Evolutionary conservation across 2,329 filamentous ascomycete genomes (phyloP), one percentile per base, ranked within the genome.

Genomic region (Epichloe bromicola): DNA sequence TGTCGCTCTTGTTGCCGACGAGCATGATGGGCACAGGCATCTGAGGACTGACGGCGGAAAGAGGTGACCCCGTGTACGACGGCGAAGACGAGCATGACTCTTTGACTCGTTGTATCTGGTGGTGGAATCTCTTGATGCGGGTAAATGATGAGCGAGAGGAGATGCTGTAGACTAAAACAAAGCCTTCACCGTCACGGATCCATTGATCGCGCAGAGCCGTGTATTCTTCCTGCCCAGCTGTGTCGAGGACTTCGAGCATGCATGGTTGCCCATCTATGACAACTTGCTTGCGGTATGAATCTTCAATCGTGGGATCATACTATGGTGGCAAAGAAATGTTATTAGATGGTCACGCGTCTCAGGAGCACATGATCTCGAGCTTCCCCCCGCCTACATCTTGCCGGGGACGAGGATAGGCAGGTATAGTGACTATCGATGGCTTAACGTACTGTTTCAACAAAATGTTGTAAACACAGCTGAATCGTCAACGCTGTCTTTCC

Each of bases 91-190:
- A 78, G 59, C 82, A 82, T 1, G 89, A 95, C 66, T 97, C 93
- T 71, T 97, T 97, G 62, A 97, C 93, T 63, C 94, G 78, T 69
- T 95, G 90, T 61, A 97, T 97, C 70, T 97, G 93, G 66, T 91
- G 85, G 70, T 97, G 88, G 67, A 97, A 97, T 63, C 86, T 85
- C 69, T 90, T 88, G 74, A 98, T 96, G 65, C 91, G 86, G 52
- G 85, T 83, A 66, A 97, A 97, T 19, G 91, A 97, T 36, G 90
- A 90, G 62, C 93, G 85, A 49, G 91, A 97, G 14, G 93, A 95
- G 70, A 98, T 97, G 74, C 89, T 95, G 75, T 98, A 97, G 57
- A 98, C 93, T 55, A 98, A 78, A 33, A 98, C 88, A 65, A 97
- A 97, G 19, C 93, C 93, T 68, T 98, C 93, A 58, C 93, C 91